A percentile compares a stretch with the other conserved stretches of the same genome.
Conservation (phyloP, 805 yeast genomes). For the Candida adriatica region DNA sequence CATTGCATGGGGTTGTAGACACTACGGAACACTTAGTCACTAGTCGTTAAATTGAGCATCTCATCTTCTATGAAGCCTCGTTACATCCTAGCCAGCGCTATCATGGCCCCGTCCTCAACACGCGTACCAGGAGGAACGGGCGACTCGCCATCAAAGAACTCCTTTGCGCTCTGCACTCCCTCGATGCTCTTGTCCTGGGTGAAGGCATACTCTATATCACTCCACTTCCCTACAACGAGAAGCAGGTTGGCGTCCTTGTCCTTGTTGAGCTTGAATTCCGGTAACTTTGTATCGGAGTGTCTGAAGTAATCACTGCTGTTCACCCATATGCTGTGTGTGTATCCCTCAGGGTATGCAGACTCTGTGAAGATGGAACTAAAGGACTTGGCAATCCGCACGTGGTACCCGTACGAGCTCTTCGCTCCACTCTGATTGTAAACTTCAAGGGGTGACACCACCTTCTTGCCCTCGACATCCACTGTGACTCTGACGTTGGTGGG, state of each 20-base stretch:
- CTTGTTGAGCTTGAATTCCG: constrained; percentile 10
- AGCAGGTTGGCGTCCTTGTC: constrained; percentile 31
- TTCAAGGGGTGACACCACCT: constrained; percentile 61
- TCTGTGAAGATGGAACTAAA: constrained; percentile 68
- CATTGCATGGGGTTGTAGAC: not conserved
- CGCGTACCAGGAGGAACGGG: constrained; percentile 48
- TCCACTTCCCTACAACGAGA: constrained; percentile 58
- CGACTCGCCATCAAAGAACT: constrained; percentile 63
- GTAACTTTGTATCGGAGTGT: constrained; percentile 26
- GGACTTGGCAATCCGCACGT: constrained; percentile 57
- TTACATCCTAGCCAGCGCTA: constrained; percentile 38
- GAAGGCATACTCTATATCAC: constrained; percentile 49
- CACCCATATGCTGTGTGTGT: constrained; percentile 57
- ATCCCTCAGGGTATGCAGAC: constrained; percentile 58
- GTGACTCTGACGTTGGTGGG: constrained; percentile 80
- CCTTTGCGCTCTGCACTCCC: constrained; percentile 46
- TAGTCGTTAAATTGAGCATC: no score
- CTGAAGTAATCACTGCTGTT: constrained; percentile 60
- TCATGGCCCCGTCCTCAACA: constrained; percentile 65
- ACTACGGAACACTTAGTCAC: no score
- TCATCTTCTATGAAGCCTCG: no score
- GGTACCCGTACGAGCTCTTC: constrained; percentile 61
- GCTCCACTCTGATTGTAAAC: constrained; percentile 62
- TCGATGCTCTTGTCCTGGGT: constrained; percentile 43
- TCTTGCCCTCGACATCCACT: constrained; percentile 54